Conservation (phyloP, 768 basidiomycete species). For the Auriscalpium orientale region DNA sequence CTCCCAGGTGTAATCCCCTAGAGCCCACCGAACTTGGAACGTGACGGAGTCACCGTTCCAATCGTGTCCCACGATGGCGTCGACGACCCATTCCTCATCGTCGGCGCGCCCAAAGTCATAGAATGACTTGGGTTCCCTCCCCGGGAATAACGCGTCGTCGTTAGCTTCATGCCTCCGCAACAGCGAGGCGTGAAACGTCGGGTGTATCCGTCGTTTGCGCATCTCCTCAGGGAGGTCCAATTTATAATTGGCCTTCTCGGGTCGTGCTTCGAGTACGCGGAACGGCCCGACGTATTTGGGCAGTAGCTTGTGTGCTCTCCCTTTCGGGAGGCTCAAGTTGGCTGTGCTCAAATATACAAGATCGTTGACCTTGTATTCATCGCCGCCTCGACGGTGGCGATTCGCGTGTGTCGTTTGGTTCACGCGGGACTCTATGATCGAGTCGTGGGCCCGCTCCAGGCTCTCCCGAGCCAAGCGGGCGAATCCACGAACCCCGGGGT, state of each 20-base stretch:
- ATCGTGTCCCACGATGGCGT: background rate
- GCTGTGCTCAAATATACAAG: background rate
- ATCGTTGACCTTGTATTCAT: background rate
- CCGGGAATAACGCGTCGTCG: background rate
- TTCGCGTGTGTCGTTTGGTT: background rate
- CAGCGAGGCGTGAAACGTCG: background rate
- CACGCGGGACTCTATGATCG: background rate
- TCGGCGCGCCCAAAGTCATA: background rate
- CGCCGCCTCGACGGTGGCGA: background rate
- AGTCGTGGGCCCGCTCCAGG: background rate
- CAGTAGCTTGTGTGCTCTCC: background rate
- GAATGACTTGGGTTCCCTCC: background rate
- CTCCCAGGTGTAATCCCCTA: background rate
- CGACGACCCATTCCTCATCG: background rate
- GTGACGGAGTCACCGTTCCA: background rate
- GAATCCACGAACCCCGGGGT: background rate
- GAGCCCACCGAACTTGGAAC: background rate
- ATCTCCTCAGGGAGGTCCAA: background rate
- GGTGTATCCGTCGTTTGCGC: background rate
- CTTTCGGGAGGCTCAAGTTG: background rate
- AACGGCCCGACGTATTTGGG: background rate
- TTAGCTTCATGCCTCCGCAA: background rate
- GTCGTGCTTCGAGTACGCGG: background rate
- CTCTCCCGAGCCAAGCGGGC: background rate
- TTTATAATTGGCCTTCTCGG: background rate